phyloP scores from a whole-genome alignment of 2,329 filamentous ascomycete genomes.

The Tolypocladium guangdongense region DNA sequence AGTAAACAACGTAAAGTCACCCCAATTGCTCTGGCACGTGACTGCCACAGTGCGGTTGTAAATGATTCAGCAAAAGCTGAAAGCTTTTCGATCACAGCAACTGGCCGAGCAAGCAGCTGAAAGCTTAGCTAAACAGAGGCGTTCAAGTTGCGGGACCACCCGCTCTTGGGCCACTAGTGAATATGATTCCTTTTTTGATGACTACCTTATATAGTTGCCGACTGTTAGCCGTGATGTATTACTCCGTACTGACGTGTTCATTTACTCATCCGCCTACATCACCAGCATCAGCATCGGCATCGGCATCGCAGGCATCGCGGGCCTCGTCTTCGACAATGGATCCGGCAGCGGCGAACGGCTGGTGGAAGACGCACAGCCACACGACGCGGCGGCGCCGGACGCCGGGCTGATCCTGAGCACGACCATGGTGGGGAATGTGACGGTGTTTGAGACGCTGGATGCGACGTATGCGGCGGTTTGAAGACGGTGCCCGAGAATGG shows the following conservation, averaged over 20 bases:
- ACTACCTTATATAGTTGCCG: too few relatives aligned
- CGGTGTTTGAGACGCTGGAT: conserved; percentile 23
- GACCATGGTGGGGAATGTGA: conserved; percentile 42
- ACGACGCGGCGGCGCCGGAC: conserved; percentile 28
- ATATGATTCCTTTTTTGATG: too few relatives aligned
- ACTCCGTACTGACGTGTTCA: conserved; percentile 31
- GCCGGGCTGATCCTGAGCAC: conserved; percentile 26
- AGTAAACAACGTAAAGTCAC: too few relatives aligned
- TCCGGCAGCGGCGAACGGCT: conserved; percentile 42
- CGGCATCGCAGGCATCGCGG: conserved; percentile 43
- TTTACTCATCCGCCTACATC: too few relatives aligned
- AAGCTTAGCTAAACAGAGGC: too few relatives aligned
- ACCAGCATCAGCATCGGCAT: conserved; percentile 49
- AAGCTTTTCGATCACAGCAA: too few relatives aligned
- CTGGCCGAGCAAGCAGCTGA: too few relatives aligned
- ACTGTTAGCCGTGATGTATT: too few relatives aligned
- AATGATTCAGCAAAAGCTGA: conserved; percentile 44
- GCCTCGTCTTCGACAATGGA: conserved; percentile 46
- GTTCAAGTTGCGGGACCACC: too few relatives aligned
- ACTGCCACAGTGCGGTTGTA: conserved; percentile 27
- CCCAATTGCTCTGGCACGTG: conserved; percentile 23
- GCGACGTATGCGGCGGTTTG: conserved; percentile 9
- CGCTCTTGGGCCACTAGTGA: too few relatives aligned
- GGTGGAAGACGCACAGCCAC: conserved; percentile 42
- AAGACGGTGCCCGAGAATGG: conserved; percentile 11